phyloP scores from a whole-genome alignment of 148 eudicot genomes.

The Diospyros lotus region DNA sequence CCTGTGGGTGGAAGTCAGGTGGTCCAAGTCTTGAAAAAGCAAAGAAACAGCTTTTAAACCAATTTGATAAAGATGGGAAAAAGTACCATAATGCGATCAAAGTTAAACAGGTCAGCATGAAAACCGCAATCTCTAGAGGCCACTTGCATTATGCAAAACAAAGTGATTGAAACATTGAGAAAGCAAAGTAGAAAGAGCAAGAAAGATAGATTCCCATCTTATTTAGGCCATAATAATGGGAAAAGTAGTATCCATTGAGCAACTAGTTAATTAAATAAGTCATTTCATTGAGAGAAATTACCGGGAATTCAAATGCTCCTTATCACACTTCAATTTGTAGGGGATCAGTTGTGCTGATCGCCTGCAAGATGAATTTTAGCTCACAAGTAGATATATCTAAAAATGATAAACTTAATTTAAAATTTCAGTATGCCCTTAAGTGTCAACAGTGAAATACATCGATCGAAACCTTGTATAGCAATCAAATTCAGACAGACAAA shows the following conservation, averaged over 20 bases:
- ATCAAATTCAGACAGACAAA: background rate
- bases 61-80: background rate
- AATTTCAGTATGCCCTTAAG: background rate
- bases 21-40: conserved; percentile 71
- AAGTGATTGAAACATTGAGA: background rate
- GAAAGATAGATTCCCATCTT: background rate
- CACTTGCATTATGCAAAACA: background rate
- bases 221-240: background rate
- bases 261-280: conserved; percentile 4
- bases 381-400: background rate
- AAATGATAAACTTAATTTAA: background rate
- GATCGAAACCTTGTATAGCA: background rate
- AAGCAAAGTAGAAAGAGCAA: background rate
- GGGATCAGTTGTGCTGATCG: conserved; percentile 51
- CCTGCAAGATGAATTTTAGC: conserved; percentile 39
- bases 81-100: background rate
- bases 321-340: conserved; percentile 87
- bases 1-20: conserved; percentile 86
- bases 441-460: background rate
- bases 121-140: background rate
- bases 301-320: conserved; percentile 87
- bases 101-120: background rate
- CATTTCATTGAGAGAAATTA: conserved; percentile 28
- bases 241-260: background rate
- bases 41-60: conserved; percentile 6